Base-by-base conservation (phyloP, 140 eudicot genomes). In the Stevia rebaudiana region DNA sequence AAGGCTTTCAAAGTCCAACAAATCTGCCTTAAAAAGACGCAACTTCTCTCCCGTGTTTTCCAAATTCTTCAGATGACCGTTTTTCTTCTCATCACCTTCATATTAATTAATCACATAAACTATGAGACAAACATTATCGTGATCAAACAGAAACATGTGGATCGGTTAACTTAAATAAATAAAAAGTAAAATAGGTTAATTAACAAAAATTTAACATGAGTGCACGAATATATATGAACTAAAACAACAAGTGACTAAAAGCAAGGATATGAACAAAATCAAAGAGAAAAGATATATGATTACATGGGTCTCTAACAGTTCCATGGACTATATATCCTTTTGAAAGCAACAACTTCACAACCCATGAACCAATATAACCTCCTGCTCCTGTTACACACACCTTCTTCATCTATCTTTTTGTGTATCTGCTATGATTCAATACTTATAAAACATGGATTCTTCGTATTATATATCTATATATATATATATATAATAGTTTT, bases 351-450 rank as follows among this genome's bases (percentile, higher is more conserved):
- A 76, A 67, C 76, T 80, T 80, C 8, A 80, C 82, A 49, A 80
- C 82, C 85, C 85, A 80, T 51, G 85, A 80, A 42, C 79, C 81
- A 13, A 80, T 53, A 65, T 59, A 80, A 16, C 81, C 85, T 59
- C 81, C 81, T 65, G 81, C 85, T 21, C 85, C 81, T 64, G 85
- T 80, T 53, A 80, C 72, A 63, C 81, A 76, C 8, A 69, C 76
- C 54, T 22, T 62, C 59, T 69, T 49, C 76, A 69, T 74, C 18
- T 67, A n/a, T n/a, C n/a, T n/a, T n/a, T n/a, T n/a, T n/a, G n/a
- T n/a, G n/a, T n/a, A n/a, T n/a, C n/a, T n/a, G n/a, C n/a, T n/a
- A n/a, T n/a, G n/a, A n/a, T n/a, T n/a, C n/a, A n/a, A n/a, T 11
- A n/a, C n/a, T n/a, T n/a, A n/a, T n/a, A n/a, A n/a, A n/a, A n/a